Evolutionary conservation across 306 rosid species (phyloP), one percentile per base, ranked within the genome.

Genomic region (Canavalia ensiformis): DNA sequence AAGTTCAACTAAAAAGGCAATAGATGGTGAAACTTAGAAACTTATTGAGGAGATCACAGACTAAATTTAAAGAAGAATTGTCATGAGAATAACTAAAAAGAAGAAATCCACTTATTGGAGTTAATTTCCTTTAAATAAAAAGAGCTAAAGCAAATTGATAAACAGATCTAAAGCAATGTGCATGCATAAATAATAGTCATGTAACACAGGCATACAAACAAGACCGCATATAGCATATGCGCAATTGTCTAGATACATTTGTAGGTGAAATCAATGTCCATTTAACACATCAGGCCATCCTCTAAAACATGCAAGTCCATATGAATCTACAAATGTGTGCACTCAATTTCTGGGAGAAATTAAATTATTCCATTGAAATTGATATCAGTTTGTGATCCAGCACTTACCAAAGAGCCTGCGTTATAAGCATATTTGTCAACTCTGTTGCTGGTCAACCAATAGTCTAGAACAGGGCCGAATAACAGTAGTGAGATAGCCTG

Each of bases 401-500:
- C 8, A 82, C 97, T 88, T 86, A 92, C 98, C 83, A 78, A 39
- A 35, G 98, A 86, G 51, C 39, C 29, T 28, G 80, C 5, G 60
- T 56, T 85, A 60, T 89, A 94, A 83, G 81, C 82, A 44, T 71
- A 94, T 50, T 7, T 72, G 44, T 94, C 93, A 50, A 94, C 91
- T 80, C 98, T 89, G 60, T 81, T 84, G 85, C 52, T 67, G 28
- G 98, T 94, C 94, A 94, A 84, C 96, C 94, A 92, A 82, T 92
- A 92, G 84, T 92, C 98, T 18, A 94, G 89, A 71, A 90, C 42
- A 76, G 98, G 98, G 12, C 97, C 96, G 9, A 92, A 0, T 78
- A 90, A 30, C 79, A 92, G 69, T 56, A 94, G 90, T 0, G 97
- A 88, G 52, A 74, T 88, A 4, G 98, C 97, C 82, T 94, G 98